These are phyloP conservation scores for Ophiostoma sp. DNA, from an alignment of 2,329 filamentous ascomycete species.

Conservation along the genomic window DNA sequence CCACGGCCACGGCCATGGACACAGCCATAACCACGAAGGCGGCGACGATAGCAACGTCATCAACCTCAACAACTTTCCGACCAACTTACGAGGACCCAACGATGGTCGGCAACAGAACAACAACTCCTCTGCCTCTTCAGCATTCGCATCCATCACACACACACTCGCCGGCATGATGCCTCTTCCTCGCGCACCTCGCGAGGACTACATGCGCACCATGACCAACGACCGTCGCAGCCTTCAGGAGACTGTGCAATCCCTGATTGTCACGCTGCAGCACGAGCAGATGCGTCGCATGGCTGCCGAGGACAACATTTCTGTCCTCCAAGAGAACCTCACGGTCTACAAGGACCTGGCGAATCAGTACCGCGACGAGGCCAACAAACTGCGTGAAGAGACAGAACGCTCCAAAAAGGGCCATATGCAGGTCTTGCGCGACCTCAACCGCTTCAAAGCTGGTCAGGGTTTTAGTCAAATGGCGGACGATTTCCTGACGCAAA, in stretches of 20 bases:
- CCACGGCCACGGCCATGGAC: not conserved
- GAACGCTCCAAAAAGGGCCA: slow-evolving; percentile 22
- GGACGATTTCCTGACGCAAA: slow-evolving; percentile 22
- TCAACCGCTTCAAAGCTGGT: slow-evolving; percentile 26
- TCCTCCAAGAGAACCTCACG: not conserved
- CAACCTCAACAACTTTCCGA: slow-evolving; percentile 5
- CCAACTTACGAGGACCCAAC: slow-evolving; percentile 2
- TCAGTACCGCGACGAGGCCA: slow-evolving; percentile 12
- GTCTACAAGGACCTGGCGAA: not conserved
- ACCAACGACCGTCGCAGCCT: slow-evolving; percentile 9
- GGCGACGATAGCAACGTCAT: slow-evolving; percentile 13
- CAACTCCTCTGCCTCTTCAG: not conserved
- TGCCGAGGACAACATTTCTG: not conserved
- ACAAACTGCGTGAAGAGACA: slow-evolving; percentile 18
- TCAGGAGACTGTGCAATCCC: slow-evolving; percentile 16
- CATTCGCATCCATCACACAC: slow-evolving; percentile 1
- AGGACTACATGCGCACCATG: slow-evolving; percentile 13
- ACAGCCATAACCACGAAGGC: not conserved
- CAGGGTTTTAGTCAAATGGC: slow-evolving; percentile 21
- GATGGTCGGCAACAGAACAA: not conserved
- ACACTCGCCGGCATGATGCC: slow-evolving; percentile 7
- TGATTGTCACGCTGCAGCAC: not conserved
- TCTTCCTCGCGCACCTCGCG: not conserved
- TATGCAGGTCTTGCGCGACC: slow-evolving; percentile 22
- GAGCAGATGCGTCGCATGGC: slow-evolving; percentile 14